phyloP scores from a whole-genome alignment of 805 yeast genomes.

The Ogataea neopini region DNA sequence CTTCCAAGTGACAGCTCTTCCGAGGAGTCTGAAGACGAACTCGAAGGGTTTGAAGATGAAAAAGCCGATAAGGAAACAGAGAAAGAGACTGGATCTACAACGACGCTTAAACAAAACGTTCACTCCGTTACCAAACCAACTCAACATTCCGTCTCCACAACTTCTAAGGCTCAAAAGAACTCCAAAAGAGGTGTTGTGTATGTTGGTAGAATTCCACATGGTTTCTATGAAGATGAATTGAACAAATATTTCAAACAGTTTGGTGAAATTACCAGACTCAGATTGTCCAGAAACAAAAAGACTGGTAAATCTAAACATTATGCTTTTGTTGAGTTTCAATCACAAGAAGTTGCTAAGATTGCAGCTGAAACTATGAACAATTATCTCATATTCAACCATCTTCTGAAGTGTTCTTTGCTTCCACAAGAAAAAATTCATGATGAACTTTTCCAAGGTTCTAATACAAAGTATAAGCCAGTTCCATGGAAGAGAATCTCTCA shows the following conservation, averaged over 20 bases:
- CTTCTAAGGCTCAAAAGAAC: constrained; percentile 15
- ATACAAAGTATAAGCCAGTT: constrained; percentile 53
- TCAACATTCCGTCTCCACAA: constrained; percentile 2
- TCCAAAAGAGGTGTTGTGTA: constrained; percentile 69
- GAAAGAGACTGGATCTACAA: constrained; percentile 5
- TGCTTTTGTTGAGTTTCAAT: constrained; percentile 83
- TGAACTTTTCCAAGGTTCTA: constrained; percentile 59
- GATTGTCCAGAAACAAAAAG: constrained; percentile 84
- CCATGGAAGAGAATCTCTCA: constrained; percentile 61
- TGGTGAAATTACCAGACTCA: constrained; percentile 77
- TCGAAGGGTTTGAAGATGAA: constrained; percentile 22
- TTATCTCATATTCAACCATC: constrained; percentile 84
- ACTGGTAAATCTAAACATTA: constrained; percentile 91
- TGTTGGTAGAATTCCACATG: constrained; percentile 90
- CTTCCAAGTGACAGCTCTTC: constrained; percentile 18
- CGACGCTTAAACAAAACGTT: constrained; percentile 20
- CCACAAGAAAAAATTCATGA: constrained; percentile 59
- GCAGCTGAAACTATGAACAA: constrained; percentile 97
- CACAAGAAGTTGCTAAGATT: constrained; percentile 72
- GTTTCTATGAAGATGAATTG: constrained; percentile 82
- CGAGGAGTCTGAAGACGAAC: constrained; percentile 15
- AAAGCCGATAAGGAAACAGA: constrained; percentile 2
- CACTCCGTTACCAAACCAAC: constrained; percentile 30
- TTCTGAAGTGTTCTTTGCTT: constrained; percentile 59
- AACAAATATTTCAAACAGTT: constrained; percentile 84